Evolutionary conservation across 768 basidiomycete species (phyloP).

Genomic region (Podaxis mareebaensis): DNA sequence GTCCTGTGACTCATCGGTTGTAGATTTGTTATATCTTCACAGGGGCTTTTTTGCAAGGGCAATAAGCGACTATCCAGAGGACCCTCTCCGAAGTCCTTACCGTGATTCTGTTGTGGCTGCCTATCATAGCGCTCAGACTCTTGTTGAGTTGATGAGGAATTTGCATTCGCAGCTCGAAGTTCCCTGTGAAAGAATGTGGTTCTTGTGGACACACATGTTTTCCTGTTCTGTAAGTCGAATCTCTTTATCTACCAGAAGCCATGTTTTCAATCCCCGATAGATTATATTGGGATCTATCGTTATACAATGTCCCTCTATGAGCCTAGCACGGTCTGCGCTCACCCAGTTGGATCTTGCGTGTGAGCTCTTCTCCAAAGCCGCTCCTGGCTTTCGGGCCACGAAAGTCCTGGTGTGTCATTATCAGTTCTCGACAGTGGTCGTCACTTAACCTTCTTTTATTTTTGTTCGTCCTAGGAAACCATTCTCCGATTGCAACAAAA

Average conservation of each 20-base stretch:
- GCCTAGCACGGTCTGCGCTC: conserved; percentile 70
- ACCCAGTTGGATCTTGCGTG: conserved; percentile 74
- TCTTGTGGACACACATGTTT: conserved; percentile 60
- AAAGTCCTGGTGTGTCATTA: conserved; percentile 56
- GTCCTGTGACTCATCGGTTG: background rate
- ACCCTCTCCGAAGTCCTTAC: conserved; percentile 70
- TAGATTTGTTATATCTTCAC: conserved; percentile 70
- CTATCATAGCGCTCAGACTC: conserved; percentile 67
- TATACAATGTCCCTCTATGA: conserved; percentile 76
- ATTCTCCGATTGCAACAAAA: conserved; percentile 65
- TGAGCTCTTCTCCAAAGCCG: conserved; percentile 69
- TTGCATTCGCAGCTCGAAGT: conserved; percentile 63
- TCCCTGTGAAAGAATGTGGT: conserved; percentile 65
- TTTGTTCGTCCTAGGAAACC: conserved; percentile 42
- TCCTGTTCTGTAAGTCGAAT: conserved; percentile 59
- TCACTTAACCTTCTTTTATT: background rate
- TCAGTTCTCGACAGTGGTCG: background rate
- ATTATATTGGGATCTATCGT: conserved; percentile 76
- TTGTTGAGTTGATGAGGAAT: conserved; percentile 68
- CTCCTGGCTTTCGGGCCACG: conserved; percentile 60
- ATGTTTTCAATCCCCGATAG: conserved; percentile 29
- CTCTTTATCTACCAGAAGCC: conserved; percentile 7
- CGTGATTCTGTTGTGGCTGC: conserved; percentile 73
- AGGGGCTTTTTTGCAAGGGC: conserved; percentile 74
- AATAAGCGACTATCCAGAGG: conserved; percentile 69